Percentiles rank a stretch among this genome's conserved stretches.
Evolutionary conservation across 148 eudicot genomes (phyloP).

Genomic region (Nepenthes gracilis): DNA sequence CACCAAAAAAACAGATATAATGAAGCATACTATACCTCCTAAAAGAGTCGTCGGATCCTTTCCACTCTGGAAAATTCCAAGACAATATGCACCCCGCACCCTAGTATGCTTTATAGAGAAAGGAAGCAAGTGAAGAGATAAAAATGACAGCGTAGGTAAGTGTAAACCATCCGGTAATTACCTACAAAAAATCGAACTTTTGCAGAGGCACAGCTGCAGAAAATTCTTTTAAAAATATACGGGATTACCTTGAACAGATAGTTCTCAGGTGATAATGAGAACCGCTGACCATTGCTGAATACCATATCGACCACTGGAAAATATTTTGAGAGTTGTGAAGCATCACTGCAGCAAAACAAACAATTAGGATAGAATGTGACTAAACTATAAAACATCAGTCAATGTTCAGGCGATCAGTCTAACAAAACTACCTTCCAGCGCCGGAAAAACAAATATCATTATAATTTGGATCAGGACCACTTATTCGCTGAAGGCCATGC

Average conservation of each 20-base stretch:
- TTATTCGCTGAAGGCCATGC: constrained; percentile 45
- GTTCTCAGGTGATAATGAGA: constrained; percentile 80
- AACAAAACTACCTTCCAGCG: constrained; percentile 60
- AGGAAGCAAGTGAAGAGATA: constrained; percentile 1
- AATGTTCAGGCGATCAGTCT: not conserved
- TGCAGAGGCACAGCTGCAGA: not conserved
- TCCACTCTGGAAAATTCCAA: constrained; percentile 86
- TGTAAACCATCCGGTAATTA: no score
- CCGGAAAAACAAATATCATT: constrained; percentile 92
- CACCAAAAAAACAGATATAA: constrained; percentile 1
- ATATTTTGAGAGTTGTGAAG: constrained; percentile 48
- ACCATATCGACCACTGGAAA: constrained; percentile 89
- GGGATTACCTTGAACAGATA: constrained; percentile 66
- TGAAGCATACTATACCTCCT: constrained; percentile 56
- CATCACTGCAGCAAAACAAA: constrained; percentile 38
- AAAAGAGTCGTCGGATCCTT: constrained; percentile 83
- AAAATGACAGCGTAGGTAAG: constrained; percentile 3
- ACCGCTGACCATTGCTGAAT: constrained; percentile 58
- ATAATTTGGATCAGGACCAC: constrained; percentile 87
- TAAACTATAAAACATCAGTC: constrained; percentile 2
- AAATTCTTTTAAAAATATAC: not conserved
- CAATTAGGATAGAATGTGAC: not conserved
- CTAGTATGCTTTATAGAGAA: constrained; percentile 55
- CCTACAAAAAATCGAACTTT: not conserved
- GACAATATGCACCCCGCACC: constrained; percentile 83